phyloP scores from a whole-genome alignment of 768 basidiomycete species.

The Suillus placidus region DNA sequence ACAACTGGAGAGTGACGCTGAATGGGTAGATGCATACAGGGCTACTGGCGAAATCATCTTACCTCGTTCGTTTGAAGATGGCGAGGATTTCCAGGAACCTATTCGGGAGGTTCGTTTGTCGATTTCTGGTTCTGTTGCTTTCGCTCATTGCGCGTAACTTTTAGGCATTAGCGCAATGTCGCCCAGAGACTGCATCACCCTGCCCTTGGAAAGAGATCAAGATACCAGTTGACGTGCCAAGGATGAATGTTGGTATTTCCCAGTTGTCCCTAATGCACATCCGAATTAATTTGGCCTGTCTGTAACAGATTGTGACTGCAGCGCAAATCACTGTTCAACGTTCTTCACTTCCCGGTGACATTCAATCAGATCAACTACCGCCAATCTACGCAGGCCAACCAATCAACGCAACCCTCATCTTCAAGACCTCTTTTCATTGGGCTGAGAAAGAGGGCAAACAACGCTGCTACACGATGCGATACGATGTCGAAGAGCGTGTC shows the following conservation, averaged over 20 bases:
- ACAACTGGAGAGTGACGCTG: conserved; percentile 60
- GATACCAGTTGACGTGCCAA: conserved; percentile 86
- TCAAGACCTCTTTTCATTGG: conserved; percentile 83
- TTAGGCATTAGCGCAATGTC: conserved; percentile 42
- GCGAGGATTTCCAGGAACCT: conserved; percentile 28
- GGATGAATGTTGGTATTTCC: conserved; percentile 64
- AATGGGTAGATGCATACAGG: conserved; percentile 72
- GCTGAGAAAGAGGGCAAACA: conserved; percentile 47
- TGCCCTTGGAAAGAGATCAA: conserved; percentile 70
- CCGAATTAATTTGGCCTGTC: background rate
- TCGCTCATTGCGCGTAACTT: conserved; percentile 36
- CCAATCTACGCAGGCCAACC: conserved; percentile 87
- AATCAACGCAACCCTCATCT: conserved; percentile 64
- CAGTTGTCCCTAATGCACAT: conserved; percentile 14
- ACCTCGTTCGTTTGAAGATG: conserved; percentile 41
- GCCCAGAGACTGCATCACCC: conserved; percentile 37
- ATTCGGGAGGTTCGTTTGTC: conserved; percentile 34
- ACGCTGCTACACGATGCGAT: conserved; percentile 62
- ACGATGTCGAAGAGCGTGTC: conserved; percentile 79
- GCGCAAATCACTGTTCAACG: conserved; percentile 52
- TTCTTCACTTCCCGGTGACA: conserved; percentile 43
- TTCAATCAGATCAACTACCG: conserved; percentile 28
- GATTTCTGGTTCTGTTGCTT: conserved; percentile 13
- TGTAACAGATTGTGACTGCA: conserved; percentile 64
- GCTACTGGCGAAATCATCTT: conserved; percentile 71